Evolutionary conservation across 2,329 filamentous ascomycete genomes (phyloP).

Genomic region (Decorospora gaudefroyi): DNA sequence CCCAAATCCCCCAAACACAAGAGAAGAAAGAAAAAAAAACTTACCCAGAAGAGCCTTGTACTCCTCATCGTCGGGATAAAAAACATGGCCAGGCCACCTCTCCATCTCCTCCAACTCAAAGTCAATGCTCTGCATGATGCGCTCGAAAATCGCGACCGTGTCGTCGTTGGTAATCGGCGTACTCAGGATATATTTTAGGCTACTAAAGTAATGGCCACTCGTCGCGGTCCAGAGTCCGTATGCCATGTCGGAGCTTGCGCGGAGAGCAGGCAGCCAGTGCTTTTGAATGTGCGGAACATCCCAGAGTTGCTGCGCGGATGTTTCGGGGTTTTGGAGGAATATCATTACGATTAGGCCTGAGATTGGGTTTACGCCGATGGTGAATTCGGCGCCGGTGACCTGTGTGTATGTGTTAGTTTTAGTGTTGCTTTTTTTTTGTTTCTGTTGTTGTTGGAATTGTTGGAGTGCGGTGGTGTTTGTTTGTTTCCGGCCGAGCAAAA

Average conservation of each 20-base stretch:
- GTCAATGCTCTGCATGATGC: not conserved
- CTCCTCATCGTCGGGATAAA: no score
- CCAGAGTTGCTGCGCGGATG: not conserved
- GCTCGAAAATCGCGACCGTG: slow-evolving; percentile 1
- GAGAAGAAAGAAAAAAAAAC: not conserved
- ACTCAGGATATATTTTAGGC: slow-evolving; percentile 15
- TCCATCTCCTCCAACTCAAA: not conserved
- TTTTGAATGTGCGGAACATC: not conserved
- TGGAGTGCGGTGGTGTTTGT: no score
- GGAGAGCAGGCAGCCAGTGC: slow-evolving; percentile 4
- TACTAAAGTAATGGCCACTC: not conserved
- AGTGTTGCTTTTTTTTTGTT: no score
- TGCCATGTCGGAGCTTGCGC: slow-evolving; percentile 16
- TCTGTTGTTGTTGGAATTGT: no score
- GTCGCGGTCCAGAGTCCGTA: slow-evolving; percentile 16
- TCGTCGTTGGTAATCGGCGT: slow-evolving; percentile 6
- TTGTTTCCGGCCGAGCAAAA: no score
- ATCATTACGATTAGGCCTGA: slow-evolving; percentile 1
- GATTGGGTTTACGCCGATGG: not conserved
- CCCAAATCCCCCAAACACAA: not conserved
- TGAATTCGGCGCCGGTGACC: not conserved
- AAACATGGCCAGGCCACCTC: no score
- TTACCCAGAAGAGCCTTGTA: slow-evolving; percentile 1
- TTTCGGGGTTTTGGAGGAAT: not conserved
- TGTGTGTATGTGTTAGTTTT: no score